Evolutionary conservation across 176 grass and related monocot species (phyloP).

Genomic region (Carex kokanica): DNA sequence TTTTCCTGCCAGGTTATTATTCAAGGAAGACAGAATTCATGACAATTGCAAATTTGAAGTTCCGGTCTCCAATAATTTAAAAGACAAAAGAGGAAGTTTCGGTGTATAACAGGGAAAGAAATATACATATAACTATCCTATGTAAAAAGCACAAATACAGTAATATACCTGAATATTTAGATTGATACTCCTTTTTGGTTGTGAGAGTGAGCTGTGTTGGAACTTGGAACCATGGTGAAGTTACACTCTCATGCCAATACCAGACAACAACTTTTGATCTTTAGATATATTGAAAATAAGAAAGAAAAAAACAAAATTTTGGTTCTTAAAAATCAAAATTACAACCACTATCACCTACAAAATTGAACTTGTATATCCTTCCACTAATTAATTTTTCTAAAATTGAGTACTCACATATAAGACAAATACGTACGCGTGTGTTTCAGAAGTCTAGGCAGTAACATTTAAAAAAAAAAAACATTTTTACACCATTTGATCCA

Average conservation of each 20-base stretch:
- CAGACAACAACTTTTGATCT: background rate
- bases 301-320: background rate
- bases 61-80: background rate
- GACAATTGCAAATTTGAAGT: too few relatives aligned
- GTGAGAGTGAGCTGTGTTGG: background rate
- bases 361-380: background rate
- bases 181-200: background rate
- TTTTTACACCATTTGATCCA: conserved; percentile 1
- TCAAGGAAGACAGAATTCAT: too few relatives aligned
- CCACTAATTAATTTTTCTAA: background rate
- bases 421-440: background rate
- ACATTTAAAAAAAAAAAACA: background rate
- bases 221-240: background rate
- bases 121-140: background rate
- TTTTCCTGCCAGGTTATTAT: too few relatives aligned
- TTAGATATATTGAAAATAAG: background rate
- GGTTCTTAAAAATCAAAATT: background rate
- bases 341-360: conserved; percentile 16
- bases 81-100: background rate
- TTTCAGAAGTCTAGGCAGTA: background rate
- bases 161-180: background rate
- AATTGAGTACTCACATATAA: background rate
- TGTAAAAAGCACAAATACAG: background rate
- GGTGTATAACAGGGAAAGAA: background rate
- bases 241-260: background rate